Evolutionary conservation across 352 stramenopile genomes (phyloP).

Genomic region (Phytophthora sp.): DNA sequence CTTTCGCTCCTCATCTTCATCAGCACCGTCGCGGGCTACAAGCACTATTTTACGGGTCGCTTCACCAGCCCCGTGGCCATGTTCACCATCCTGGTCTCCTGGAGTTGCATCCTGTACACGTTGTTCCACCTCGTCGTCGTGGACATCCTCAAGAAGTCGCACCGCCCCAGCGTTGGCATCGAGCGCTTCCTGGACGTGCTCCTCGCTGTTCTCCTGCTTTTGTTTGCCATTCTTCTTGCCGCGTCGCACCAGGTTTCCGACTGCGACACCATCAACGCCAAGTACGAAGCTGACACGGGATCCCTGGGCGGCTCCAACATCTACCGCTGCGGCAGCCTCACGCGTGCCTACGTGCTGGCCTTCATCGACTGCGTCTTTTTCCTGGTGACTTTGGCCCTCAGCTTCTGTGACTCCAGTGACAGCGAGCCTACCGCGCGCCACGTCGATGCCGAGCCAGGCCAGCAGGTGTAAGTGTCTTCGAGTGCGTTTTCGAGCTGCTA

Average conservation of each 20-base stretch:
- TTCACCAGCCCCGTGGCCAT: conserved; percentile 45
- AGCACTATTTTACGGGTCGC: conserved; percentile 46
- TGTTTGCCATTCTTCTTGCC: conserved; percentile 44
- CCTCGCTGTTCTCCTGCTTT: conserved; percentile 37
- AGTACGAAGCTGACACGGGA: conserved; percentile 30
- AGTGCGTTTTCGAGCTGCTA: neutral
- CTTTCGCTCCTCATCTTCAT: conserved; percentile 35
- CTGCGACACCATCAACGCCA: conserved; percentile 41
- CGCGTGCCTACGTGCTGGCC: conserved; percentile 34
- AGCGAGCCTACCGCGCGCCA: conserved; percentile 13
- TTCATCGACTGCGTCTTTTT: conserved; percentile 48
- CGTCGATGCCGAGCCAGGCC: conserved; percentile 25
- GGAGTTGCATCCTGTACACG: conserved; percentile 54
- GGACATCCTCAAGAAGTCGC: conserved; percentile 46
- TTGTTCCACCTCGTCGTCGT: conserved; percentile 49
- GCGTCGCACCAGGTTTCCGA: conserved; percentile 41
- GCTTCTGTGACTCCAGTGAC: conserved; percentile 22
- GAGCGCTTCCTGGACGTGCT: conserved; percentile 43
- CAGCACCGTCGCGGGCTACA: conserved; percentile 34
- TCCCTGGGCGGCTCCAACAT: conserved; percentile 25
- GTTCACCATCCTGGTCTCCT: conserved; percentile 49
- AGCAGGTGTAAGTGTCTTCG: conserved; percentile 22
- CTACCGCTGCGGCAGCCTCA: conserved; percentile 53
- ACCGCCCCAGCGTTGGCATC: conserved; percentile 31
- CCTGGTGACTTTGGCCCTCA: conserved; percentile 31